phyloP scores from a whole-genome alignment of 192 early-diverging fungal species.

The Lobulomyces angularis region DNA sequence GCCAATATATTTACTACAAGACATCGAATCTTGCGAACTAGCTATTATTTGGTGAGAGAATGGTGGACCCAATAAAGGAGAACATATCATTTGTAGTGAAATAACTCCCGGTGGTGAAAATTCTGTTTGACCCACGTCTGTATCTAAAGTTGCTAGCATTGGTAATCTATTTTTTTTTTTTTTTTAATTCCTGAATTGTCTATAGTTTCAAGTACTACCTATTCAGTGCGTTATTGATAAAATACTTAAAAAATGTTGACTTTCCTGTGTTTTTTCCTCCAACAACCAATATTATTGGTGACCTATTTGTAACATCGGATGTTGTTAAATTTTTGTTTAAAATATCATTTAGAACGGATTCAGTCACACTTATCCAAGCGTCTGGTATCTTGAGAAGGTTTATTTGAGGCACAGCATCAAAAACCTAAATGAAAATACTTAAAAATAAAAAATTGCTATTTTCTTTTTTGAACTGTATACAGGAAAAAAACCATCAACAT shows the following conservation, averaged over 20 bases:
- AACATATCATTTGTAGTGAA: constrained; percentile 56
- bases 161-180: constrained; percentile 37
- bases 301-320: constrained; percentile 9
- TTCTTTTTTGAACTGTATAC: constrained; percentile 5
- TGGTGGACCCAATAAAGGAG: constrained; percentile 69
- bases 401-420: constrained; percentile 12
- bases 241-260: constrained; percentile 68
- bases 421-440: constrained; percentile 5
- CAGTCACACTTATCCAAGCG: constrained; percentile 20
- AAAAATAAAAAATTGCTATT: constrained; percentile 5
- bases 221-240: constrained; percentile 64
- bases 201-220: constrained; percentile 24
- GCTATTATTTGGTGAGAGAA: constrained; percentile 62
- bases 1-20: constrained; percentile 64
- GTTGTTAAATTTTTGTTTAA: constrained; percentile 9
- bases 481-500: constrained; percentile 7
- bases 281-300: constrained; percentile 50
- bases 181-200: background rate
- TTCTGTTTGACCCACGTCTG: constrained; percentile 86
- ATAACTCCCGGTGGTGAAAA: constrained; percentile 70
- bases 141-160: constrained; percentile 73
- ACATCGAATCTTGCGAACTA: constrained; percentile 39
- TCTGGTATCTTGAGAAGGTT: constrained; percentile 18
- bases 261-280: constrained; percentile 80
- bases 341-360: constrained; percentile 1